Evolutionary conservation across 2,329 filamentous ascomycete genomes (phyloP).

Genomic region (Trichoderma koningiopsis): DNA sequence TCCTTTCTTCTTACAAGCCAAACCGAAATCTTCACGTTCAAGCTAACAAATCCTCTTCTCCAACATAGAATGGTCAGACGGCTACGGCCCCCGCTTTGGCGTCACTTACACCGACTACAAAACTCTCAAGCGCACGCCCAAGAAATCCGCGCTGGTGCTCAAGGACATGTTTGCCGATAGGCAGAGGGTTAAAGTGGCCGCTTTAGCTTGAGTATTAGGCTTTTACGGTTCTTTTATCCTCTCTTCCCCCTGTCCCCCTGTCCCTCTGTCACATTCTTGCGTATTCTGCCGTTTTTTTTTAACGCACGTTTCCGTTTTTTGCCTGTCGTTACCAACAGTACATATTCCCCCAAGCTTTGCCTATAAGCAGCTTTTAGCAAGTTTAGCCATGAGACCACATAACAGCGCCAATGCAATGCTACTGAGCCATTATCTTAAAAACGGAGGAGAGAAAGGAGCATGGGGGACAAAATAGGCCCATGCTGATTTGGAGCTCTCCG

Average conservation of each 20-base stretch:
- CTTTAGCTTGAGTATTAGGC: conserved; percentile 15
- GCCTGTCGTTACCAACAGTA: not conserved
- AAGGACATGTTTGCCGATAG: conserved; percentile 34
- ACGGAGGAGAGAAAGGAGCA: not conserved
- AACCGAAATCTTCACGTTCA: no score
- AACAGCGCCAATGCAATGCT: not conserved
- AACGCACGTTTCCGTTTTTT: not conserved
- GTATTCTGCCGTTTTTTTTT: not conserved
- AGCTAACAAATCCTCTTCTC: not conserved
- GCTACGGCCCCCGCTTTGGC: conserved; percentile 44
- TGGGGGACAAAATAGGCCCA: not conserved
- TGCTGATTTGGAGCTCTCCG: not conserved
- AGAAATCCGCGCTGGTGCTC: conserved; percentile 39
- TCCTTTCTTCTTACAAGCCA: no score
- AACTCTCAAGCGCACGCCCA: conserved; percentile 43
- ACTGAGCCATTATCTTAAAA: not conserved
- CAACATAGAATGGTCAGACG: conserved; percentile 40
- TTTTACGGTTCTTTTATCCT: not conserved
- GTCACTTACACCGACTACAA: conserved; percentile 43
- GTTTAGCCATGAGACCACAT: not conserved
- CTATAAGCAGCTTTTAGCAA: not conserved
- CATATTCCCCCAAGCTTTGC: not conserved
- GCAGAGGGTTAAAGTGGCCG: conserved; percentile 26
- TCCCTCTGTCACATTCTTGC: not conserved
- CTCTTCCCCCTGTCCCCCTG: not conserved